Evolutionary conservation across 148 eudicot species (phyloP), one percentile per base, ranked within the genome.

Genomic region (Selenicereus undatus): DNA sequence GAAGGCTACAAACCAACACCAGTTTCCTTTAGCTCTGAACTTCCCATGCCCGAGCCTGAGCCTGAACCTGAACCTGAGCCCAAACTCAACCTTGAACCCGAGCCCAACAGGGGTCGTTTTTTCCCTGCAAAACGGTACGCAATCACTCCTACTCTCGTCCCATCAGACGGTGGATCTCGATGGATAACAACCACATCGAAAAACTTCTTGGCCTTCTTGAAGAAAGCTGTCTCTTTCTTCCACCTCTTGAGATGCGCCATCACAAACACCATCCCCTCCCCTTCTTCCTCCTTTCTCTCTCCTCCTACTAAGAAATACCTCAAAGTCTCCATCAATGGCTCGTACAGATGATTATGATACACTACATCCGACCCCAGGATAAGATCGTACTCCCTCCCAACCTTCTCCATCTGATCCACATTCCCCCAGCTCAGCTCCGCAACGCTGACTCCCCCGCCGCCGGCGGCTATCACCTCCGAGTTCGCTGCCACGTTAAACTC

Each of bases 241-340:
- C 98, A 95, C 86, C 98, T 87, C 91, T 87, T 91, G 80, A 90
- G 66, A 84, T 93, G 97, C 76, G 88, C 93, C 98, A 95, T 95
- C 71, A 95, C 35, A 70, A 95, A 95, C 87, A 86, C 85, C 87
- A 78, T 73, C 83, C 83, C 73, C 71, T 78, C 73, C 71, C 76
- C 68, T 4, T 79, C 79, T 64, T 69, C 51, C 68, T 5, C 77
- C 35, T 78, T 64, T 70, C 79, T 42, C 17, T 77, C 81, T 3
- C 83, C 82, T 8, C 79, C 84, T 32, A 84, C 2, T 82, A 91
- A 43, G 2, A 94, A 88, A 64, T 79, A 93, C 76, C 79, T 85
- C 80, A 93, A 76, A 8, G 97, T 94, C 66, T 88, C 82, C 74
- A 91, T 70, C 88, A 93, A 66, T 16, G 93, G 97, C 27, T 86